A percentile compares a stretch with the other conserved stretches of the same genome.
These are phyloP conservation scores for Stemphylium beticola DNA, from an alignment of 2,329 filamentous ascomycete species.

Conservation along the genomic window DNA sequence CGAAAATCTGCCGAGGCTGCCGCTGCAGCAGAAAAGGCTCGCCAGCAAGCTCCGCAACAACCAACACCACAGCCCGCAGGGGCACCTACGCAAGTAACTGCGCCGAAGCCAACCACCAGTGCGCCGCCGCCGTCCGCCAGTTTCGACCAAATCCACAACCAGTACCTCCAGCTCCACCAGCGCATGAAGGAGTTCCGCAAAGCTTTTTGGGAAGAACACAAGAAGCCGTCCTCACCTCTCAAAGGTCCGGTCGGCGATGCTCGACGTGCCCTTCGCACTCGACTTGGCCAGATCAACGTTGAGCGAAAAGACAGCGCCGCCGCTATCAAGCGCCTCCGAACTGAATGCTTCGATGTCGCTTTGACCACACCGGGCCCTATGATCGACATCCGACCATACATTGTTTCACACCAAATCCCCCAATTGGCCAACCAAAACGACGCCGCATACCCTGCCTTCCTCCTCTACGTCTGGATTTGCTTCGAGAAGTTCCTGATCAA, in stretches of 20 bases:
- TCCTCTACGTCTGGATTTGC: slow-evolving; percentile 75
- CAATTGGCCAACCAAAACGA: slow-evolving; percentile 35
- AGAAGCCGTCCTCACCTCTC: slow-evolving; percentile 30
- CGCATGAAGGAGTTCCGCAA: slow-evolving; percentile 47
- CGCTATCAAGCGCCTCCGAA: slow-evolving; percentile 37
- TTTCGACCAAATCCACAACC: slow-evolving; percentile 40
- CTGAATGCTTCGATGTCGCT: slow-evolving; percentile 37
- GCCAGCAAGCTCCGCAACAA: slow-evolving; percentile 21
- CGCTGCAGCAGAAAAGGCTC: slow-evolving; percentile 34
- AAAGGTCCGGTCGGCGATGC: slow-evolving; percentile 40
- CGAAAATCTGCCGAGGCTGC: slow-evolving; percentile 38
- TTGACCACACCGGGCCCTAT: slow-evolving; percentile 34
- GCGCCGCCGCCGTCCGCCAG: slow-evolving; percentile 21
- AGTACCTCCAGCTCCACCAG: slow-evolving; percentile 45
- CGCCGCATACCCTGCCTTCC: slow-evolving; percentile 52
- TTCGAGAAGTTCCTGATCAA: slow-evolving; percentile 75
- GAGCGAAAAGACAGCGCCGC: slow-evolving; percentile 35
- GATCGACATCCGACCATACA: slow-evolving; percentile 47
- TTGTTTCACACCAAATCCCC: slow-evolving; percentile 41
- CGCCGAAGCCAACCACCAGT: slow-evolving; percentile 6
- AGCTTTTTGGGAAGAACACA: slow-evolving; percentile 34
- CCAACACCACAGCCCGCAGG: slow-evolving; percentile 16
- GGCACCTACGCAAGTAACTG: slow-evolving; percentile 6
- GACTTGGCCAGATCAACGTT: slow-evolving; percentile 45
- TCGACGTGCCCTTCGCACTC: slow-evolving; percentile 39